Conservation (phyloP, 2,329 filamentous ascomycete genomes). For the Aspergillus sp. region DNA sequence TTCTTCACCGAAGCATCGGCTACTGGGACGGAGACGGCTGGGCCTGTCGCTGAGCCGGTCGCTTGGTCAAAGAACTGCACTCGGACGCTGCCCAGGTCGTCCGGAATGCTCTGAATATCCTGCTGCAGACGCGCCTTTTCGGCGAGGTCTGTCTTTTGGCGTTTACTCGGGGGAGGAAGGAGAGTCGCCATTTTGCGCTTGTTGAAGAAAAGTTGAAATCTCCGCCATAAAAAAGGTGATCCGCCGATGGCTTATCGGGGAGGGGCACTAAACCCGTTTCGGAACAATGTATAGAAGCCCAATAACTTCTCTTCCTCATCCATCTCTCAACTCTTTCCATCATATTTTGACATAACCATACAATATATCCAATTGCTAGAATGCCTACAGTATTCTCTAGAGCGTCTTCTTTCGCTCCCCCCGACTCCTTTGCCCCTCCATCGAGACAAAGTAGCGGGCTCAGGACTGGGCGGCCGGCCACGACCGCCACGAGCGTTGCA, state of each 20-base stretch:
- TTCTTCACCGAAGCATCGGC: constrained; percentile 87
- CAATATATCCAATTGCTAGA: neutral
- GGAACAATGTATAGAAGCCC: constrained; percentile 14
- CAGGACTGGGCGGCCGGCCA: constrained; percentile 53
- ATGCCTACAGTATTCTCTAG: constrained; percentile 7
- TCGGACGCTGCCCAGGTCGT: constrained; percentile 73
- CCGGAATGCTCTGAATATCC: constrained; percentile 66
- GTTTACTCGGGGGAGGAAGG: constrained; percentile 81
- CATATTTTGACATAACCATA: too few relatives aligned
- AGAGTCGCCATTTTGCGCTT: constrained; percentile 69
- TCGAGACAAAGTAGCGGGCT: constrained; percentile 43
- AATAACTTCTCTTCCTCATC: neutral
- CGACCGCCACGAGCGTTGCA: constrained; percentile 57
- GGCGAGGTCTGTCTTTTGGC: constrained; percentile 73
- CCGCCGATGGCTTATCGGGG: constrained; percentile 18
- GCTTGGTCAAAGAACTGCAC: constrained; percentile 86
- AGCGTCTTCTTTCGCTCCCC: constrained; percentile 5
- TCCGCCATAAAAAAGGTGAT: constrained; percentile 16
- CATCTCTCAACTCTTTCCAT: too few relatives aligned
- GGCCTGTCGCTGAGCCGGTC: constrained; percentile 66
- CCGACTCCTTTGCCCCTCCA: constrained; percentile 22
- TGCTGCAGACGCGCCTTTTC: constrained; percentile 74
- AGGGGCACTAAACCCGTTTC: constrained; percentile 22
- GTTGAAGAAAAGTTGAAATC: constrained; percentile 12
- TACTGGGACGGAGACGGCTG: constrained; percentile 72